These are phyloP conservation scores for Luvunga scandens DNA, from an alignment of 345 rosid species.

Conservation along the genomic window DNA sequence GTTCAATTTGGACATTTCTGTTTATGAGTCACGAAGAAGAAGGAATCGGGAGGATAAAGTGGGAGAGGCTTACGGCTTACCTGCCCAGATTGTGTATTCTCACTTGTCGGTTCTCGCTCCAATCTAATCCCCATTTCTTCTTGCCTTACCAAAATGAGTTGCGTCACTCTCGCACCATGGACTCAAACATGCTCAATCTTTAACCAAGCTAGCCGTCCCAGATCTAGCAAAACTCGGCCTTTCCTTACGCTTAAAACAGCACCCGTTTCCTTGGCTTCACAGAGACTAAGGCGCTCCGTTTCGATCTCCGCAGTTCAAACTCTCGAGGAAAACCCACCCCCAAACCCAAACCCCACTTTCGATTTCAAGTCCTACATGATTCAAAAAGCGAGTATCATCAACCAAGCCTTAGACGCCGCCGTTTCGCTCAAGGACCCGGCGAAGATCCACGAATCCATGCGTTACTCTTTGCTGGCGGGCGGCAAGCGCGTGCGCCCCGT, in stretches of 20 bases:
- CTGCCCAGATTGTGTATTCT: neutral
- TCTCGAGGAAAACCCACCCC: slow-evolving; percentile 20
- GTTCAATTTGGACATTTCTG: neutral
- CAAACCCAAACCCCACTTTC: slow-evolving; percentile 40
- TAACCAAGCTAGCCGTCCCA: slow-evolving; percentile 24
- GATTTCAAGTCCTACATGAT: slow-evolving; percentile 81
- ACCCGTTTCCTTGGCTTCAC: slow-evolving; percentile 1
- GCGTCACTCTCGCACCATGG: slow-evolving; percentile 48
- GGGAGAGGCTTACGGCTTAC: neutral
- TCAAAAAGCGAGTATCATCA: slow-evolving; percentile 53
- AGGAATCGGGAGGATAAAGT: neutral
- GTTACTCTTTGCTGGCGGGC: slow-evolving; percentile 87
- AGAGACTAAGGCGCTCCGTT: slow-evolving; percentile 20
- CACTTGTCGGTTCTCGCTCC: neutral
- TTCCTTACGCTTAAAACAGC: slow-evolving; percentile 5
- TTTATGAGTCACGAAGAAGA: neutral
- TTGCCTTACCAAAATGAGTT: slow-evolving; percentile 34
- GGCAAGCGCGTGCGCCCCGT: slow-evolving; percentile 84
- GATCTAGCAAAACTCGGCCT: slow-evolving; percentile 26
- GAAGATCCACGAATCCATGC: slow-evolving; percentile 91
- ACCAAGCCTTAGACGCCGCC: slow-evolving; percentile 65
- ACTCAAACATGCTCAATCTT: slow-evolving; percentile 26
- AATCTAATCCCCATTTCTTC: neutral
- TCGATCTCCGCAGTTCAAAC: slow-evolving; percentile 45
- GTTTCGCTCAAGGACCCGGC: slow-evolving; percentile 61